phyloP scores from a whole-genome alignment of 345 rosid species.

The Geranium rotundifolium region DNA sequence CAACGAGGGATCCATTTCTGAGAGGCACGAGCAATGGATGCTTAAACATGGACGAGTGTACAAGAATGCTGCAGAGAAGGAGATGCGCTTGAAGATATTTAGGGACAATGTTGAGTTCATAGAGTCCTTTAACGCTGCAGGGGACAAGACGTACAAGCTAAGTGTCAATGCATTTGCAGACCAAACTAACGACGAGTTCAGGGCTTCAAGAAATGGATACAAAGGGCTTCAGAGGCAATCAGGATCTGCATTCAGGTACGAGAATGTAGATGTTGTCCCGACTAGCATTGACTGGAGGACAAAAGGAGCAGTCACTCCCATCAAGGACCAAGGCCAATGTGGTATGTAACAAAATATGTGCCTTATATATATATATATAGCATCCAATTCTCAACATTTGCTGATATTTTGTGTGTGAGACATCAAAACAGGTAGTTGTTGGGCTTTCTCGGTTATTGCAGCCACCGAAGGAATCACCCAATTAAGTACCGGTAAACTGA shows the following conservation, averaged over 20 bases:
- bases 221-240: background rate
- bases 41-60: conserved; percentile 13
- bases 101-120: conserved; percentile 14
- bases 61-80: conserved; percentile 10
- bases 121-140: conserved; percentile 16
- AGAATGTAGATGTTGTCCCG: conserved; percentile 18
- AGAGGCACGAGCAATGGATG: conserved; percentile 31
- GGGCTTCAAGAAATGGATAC: conserved; percentile 24
- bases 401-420: background rate
- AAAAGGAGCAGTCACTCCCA: conserved; percentile 20
- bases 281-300: no score
- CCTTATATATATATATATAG: background rate
- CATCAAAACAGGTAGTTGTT: conserved; percentile 10
- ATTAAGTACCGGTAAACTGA: conserved; percentile 7
- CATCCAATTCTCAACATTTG: no score
- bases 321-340: conserved; percentile 35
- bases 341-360: conserved; percentile 12
- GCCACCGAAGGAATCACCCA: conserved; percentile 13
- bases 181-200: background rate
- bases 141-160: conserved; percentile 25
- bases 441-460: conserved; percentile 24
- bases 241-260: background rate
- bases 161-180: conserved; percentile 34
- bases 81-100: conserved; percentile 18
- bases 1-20: conserved; percentile 7